Evolutionary conservation across 2,329 filamentous ascomycete species (phyloP).

Genomic region (Pezicula radicicola): DNA sequence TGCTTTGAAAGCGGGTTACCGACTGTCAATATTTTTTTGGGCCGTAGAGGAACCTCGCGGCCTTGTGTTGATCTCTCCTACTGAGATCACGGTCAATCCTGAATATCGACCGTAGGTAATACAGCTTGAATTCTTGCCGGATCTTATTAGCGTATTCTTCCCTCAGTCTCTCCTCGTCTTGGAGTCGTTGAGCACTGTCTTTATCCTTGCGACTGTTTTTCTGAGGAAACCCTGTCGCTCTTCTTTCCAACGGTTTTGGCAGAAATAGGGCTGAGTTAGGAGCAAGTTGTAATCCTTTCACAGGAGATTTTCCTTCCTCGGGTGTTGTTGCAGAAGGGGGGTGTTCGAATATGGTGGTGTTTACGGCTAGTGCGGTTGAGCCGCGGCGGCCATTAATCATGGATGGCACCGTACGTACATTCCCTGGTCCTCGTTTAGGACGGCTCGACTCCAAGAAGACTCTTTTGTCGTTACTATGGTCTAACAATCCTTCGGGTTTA

Average conservation of each 20-base stretch:
- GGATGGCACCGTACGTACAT: neutral
- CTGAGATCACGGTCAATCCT: neutral
- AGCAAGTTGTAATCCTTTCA: neutral
- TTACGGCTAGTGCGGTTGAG: neutral
- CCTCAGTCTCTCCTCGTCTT: too few species aligned
- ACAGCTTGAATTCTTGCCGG: neutral
- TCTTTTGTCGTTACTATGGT: neutral
- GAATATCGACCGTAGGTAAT: neutral
- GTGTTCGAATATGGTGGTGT: neutral
- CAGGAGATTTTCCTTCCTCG: neutral
- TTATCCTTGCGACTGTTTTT: too few species aligned
- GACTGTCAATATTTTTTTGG: too few species aligned
- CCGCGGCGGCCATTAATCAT: neutral
- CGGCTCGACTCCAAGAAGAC: too few species aligned
- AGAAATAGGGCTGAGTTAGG: too few species aligned
- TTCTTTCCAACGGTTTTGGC: too few species aligned
- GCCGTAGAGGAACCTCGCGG: too few species aligned
- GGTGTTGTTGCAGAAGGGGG: neutral
- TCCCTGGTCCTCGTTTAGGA: neutral
- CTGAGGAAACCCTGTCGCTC: too few species aligned
- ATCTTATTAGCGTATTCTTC: neutral
- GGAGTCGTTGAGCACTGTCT: too few species aligned
- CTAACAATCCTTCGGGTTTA: neutral
- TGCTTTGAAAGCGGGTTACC: too few species aligned
- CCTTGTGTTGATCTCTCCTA: constrained; percentile 1